Evolutionary conservation across 2,329 filamentous ascomycete genomes (phyloP).

Genomic region (Zalaria sp.): DNA sequence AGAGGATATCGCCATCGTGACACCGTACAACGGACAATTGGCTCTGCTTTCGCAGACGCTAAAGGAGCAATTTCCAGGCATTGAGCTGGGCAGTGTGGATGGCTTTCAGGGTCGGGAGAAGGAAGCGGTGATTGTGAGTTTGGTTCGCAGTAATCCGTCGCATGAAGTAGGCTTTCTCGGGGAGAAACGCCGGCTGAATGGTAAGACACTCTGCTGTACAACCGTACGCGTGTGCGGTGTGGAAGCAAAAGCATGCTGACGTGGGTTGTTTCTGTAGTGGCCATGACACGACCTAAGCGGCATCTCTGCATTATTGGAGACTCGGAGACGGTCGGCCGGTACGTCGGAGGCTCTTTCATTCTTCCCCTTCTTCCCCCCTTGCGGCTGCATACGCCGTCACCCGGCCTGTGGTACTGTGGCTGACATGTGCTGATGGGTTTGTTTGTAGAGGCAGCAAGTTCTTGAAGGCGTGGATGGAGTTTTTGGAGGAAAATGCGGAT

Average conservation of each 20-base stretch:
- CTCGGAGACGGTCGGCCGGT: constrained; percentile 83
- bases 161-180: constrained; percentile 85
- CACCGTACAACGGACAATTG: constrained; percentile 91
- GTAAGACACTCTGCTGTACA: constrained; percentile 36
- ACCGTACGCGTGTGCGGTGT: not conserved
- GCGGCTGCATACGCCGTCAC: not conserved
- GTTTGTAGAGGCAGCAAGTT: constrained; percentile 62
- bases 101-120: constrained; percentile 91
- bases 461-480: constrained; percentile 81
- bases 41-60: constrained; percentile 61
- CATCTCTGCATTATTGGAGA: constrained; percentile 87
- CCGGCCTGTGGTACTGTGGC: not conserved
- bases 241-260: constrained; percentile 2
- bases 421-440: not conserved
- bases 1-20: constrained; percentile 83
- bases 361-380: too few species aligned
- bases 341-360: constrained; percentile 28
- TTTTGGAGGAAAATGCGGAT: constrained; percentile 79
- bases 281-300: constrained; percentile 88
- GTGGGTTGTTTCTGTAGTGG: constrained; percentile 43
- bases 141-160: constrained; percentile 82
- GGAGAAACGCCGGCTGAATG: constrained; percentile 84
- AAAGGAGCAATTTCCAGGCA: constrained; percentile 65
- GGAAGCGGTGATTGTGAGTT: constrained; percentile 80
- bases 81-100: constrained; percentile 93